Evolutionary conservation across 176 grass and related monocot genomes (phyloP).

Genomic region (Eragrostis nindensis): DNA sequence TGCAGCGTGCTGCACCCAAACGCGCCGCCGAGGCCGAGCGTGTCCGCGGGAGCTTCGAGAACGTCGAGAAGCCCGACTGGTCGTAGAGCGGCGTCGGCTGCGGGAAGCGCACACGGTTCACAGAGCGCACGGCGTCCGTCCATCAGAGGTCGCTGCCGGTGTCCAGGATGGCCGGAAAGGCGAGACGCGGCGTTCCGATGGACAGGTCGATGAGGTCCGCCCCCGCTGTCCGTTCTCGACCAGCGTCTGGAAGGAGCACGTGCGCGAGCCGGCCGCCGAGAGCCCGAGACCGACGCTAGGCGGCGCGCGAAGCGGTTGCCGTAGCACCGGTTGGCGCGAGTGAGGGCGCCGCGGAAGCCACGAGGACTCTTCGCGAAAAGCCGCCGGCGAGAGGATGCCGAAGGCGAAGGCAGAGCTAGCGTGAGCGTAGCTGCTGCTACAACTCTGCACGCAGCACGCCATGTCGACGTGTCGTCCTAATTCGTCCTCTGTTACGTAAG

Average conservation of each 20-base stretch:
- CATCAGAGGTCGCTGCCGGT: conserved; percentile 76
- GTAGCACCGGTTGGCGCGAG: not conserved
- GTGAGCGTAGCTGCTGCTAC: conserved; percentile 7
- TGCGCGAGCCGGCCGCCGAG: not conserved
- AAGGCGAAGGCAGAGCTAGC: not conserved
- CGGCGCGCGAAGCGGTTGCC: conserved; percentile 26
- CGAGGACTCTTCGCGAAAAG: not conserved
- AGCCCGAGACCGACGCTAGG: not conserved
- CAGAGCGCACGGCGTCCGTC: conserved; percentile 56
- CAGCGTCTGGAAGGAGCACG: not conserved
- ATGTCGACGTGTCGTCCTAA: not conserved
- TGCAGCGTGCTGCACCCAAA: conserved; percentile 75
- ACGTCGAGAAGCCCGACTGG: conserved; percentile 50
- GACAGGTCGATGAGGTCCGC: conserved; percentile 55
- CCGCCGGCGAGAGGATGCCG: conserved; percentile 11
- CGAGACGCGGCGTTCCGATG: conserved; percentile 54
- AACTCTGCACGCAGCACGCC: not conserved
- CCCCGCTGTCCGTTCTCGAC: conserved; percentile 25
- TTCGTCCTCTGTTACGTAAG: not conserved
- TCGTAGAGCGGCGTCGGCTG: conserved; percentile 58
- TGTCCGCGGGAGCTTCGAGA: conserved; percentile 40
- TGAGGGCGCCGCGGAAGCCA: conserved; percentile 42
- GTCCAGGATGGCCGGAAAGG: conserved; percentile 45
- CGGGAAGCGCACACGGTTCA: conserved; percentile 53
- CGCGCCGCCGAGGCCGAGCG: conserved; percentile 25